These are phyloP conservation scores for Pezicula radicicola DNA, from an alignment of 2,329 filamentous ascomycete species.

Conservation along the genomic window DNA sequence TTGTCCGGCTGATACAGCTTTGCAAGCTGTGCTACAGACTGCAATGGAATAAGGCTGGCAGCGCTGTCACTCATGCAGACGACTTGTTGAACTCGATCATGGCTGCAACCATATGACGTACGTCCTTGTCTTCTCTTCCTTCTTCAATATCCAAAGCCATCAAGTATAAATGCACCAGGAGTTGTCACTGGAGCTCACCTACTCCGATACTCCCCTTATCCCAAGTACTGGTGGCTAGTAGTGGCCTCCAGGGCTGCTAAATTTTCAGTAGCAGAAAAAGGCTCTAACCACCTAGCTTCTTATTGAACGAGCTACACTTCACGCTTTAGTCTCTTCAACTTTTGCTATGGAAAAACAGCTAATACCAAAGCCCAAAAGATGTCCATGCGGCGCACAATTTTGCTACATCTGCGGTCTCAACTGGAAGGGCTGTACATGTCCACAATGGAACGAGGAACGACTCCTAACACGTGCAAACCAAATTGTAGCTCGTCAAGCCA, in stretches of 20 bases:
- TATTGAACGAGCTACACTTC: too few relatives aligned
- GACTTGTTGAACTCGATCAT: conserved; percentile 43
- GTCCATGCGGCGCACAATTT: conserved; percentile 35
- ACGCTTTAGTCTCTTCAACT: too few relatives aligned
- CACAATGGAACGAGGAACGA: conserved; percentile 34
- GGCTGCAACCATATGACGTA: conserved; percentile 59
- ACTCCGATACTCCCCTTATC: conserved; percentile 39
- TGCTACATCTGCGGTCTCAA: too few relatives aligned
- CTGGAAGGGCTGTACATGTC: conserved; percentile 40
- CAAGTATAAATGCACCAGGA: not conserved
- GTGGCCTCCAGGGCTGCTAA: too few relatives aligned
- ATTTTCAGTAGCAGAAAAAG: too few relatives aligned
- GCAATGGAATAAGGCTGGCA: conserved; percentile 33
- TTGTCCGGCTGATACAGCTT: conserved; percentile 31
- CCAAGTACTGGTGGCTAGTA: conserved; percentile 36
- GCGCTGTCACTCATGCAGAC: conserved; percentile 42
- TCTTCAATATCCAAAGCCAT: not conserved
- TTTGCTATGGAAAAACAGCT: too few relatives aligned
- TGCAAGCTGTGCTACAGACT: too few relatives aligned
- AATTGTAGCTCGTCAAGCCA: conserved; percentile 5
- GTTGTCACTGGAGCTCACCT: too few relatives aligned
- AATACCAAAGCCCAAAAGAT: conserved; percentile 23
- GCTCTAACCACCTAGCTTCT: too few relatives aligned
- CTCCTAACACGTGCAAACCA: conserved; percentile 27
- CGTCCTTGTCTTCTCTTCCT: conserved; percentile 21